Conservation (phyloP, 2,329 filamentous ascomycete species). For the Penicillium fuscoglaucum region DNA sequence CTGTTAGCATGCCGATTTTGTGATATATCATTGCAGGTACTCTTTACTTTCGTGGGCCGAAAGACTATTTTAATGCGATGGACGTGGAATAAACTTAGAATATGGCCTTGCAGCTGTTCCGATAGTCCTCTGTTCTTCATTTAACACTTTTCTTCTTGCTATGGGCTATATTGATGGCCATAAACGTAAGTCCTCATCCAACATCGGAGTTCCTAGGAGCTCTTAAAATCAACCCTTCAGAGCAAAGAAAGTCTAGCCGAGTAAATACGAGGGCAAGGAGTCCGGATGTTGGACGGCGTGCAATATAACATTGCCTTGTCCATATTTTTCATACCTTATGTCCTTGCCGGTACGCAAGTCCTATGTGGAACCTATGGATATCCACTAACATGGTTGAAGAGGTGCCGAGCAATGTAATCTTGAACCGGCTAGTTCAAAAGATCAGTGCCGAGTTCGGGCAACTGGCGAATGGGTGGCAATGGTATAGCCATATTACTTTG, state of each 20-base stretch:
- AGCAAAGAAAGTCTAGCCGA: background rate
- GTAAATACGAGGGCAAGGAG: background rate
- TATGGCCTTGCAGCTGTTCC: background rate
- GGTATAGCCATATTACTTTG: no score
- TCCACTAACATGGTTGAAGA: conserved; percentile 57
- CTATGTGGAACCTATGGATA: conserved; percentile 71
- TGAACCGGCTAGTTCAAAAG: conserved; percentile 21
- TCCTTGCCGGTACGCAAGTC: conserved; percentile 67
- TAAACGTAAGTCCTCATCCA: background rate
- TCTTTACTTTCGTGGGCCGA: background rate
- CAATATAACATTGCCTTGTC: conserved; percentile 72
- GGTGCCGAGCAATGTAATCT: conserved; percentile 26
- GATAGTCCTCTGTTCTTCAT: background rate
- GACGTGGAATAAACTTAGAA: background rate
- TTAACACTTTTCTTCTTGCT: background rate
- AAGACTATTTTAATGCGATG: background rate
- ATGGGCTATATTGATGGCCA: background rate
- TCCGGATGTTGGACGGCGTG: conserved; percentile 49
- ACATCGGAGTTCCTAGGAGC: background rate
- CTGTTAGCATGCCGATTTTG: background rate
- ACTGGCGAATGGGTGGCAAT: no score
- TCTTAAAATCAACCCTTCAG: background rate
- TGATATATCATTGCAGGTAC: background rate
- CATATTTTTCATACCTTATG: conserved; percentile 80
- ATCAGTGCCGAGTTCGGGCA: no score